Evolutionary conservation across 768 basidiomycete genomes (phyloP), one percentile per base, ranked within the genome.

Genomic region (Mycena haematopus): DNA sequence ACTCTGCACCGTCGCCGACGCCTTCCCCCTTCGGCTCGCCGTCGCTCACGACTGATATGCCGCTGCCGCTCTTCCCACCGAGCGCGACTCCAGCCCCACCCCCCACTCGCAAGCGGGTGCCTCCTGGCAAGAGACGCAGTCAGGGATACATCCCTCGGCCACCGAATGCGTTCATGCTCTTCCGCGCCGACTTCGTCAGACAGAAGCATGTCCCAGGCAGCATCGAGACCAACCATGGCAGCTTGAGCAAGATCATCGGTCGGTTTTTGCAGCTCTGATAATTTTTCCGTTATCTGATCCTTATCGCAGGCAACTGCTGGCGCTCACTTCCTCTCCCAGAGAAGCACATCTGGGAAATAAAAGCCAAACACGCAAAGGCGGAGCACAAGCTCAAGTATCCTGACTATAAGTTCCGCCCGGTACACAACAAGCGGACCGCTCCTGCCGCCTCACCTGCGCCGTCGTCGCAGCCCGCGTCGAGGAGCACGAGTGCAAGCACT

Each of bases 121-220:
- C 86, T 1, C 86, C 85, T 0, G 86, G 84, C 62, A 90, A 87
- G 77, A 82, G 86, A 50, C 81, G 82, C 54, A 79, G 77, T 65
- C 82, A 75, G 61, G 86, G 77, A 15, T 90, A 93, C 71, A 90
- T 93, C 52, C 91, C 91, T 3, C 84, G 91, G 22, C 91, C 91
- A 1, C 89, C 91, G 6, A 93, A 93, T 64, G 91, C 91, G 10
- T 93, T 93, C 79, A 93, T 93, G 80, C 82, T 93, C 67, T 93
- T 93, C 80, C 85, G 91, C 58, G 90, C 90, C 4, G 88, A 90
- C 52, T 92, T 92, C 75, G 89, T 92, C 65, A 82, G 88, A 69
- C 88, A 84, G 69, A 89, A 90, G 68, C 90, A 92, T 68, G 90
- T 93, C 60, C 88, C 90, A 1, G 87, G 89, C 19, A 86, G 84